These are phyloP conservation scores for Pisolithus albus DNA, from an alignment of 768 basidiomycete genomes.

Conservation along the genomic window DNA sequence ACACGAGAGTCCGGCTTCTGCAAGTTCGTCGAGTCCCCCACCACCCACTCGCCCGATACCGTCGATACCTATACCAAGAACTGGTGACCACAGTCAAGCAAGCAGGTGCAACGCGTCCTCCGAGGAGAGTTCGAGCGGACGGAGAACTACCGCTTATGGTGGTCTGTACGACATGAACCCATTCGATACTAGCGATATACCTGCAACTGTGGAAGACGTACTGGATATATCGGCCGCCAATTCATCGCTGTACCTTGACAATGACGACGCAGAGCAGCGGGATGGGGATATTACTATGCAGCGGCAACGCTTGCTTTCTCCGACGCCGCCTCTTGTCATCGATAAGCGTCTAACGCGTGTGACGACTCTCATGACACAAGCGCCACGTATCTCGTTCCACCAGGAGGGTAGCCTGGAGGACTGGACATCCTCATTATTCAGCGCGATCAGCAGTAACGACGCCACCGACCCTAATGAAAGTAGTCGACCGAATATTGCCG, in stretches of 20 bases:
- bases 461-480: background rate
- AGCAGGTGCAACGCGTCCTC: background rate
- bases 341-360: slow-evolving; percentile 14
- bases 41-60: slow-evolving; percentile 17
- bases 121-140: background rate
- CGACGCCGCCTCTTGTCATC: slow-evolving; percentile 28
- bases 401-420: slow-evolving; percentile 41
- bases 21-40: background rate
- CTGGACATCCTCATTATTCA: slow-evolving; percentile 51
- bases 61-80: slow-evolving; percentile 4
- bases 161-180: background rate
- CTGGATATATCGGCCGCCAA: slow-evolving; percentile 19
- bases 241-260: slow-evolving; percentile 14
- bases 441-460: slow-evolving; percentile 35
- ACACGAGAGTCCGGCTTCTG: background rate
- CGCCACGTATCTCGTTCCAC: slow-evolving; percentile 53
- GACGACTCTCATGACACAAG: slow-evolving; percentile 18
- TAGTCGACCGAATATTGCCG: background rate
- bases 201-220: slow-evolving; percentile 19
- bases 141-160: background rate
- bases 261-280: slow-evolving; percentile 4
- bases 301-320: slow-evolving; percentile 7
- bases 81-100: slow-evolving; percentile 6
- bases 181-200: slow-evolving; percentile 7
- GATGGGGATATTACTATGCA: slow-evolving; percentile 4